Evolutionary conservation across 805 yeast species (phyloP).

Genomic region (Zygotorulaspora chibaensis): DNA sequence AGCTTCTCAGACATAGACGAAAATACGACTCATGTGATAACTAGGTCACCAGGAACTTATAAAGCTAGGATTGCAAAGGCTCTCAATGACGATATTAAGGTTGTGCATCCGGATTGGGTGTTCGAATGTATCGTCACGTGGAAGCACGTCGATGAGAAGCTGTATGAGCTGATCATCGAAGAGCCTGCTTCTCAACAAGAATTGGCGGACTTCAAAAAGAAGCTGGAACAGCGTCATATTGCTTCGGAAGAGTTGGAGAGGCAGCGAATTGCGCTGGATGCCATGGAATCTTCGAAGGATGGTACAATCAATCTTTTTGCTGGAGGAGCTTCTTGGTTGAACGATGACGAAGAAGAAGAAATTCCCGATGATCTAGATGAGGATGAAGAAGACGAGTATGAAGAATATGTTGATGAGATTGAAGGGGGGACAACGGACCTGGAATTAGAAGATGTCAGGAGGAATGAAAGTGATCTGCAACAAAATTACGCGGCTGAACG

Average conservation of each 20-base stretch:
- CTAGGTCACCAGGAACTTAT: conserved; percentile 73
- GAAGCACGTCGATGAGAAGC: conserved; percentile 61
- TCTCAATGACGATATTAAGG: conserved; percentile 54
- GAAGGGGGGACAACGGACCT: conserved; percentile 5
- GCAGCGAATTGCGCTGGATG: conserved; percentile 16
- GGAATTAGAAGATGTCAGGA: conserved; percentile 11
- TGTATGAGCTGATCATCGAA: conserved; percentile 51
- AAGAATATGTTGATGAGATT: conserved; percentile 17
- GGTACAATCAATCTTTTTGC: conserved; percentile 25
- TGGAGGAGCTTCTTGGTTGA: conserved; percentile 33
- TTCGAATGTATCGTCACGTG: conserved; percentile 80
- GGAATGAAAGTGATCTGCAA: conserved; percentile 14
- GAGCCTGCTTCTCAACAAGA: conserved; percentile 45
- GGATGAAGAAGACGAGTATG: conserved; percentile 27
- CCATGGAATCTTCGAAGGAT: conserved; percentile 13
- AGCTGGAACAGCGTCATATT: conserved; percentile 25
- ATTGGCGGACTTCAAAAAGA: conserved; percentile 30
- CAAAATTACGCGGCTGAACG: background rate
- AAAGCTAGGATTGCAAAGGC: conserved; percentile 79
- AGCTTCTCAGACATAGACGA: conserved; percentile 68
- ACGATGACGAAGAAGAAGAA: conserved; percentile 33
- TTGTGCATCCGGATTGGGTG: conserved; percentile 92
- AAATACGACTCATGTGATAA: conserved; percentile 82
- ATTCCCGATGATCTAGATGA: conserved; percentile 26
- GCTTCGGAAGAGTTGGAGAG: conserved; percentile 14